These are phyloP conservation scores for Primulina huaijiensis DNA, from an alignment of 257 asterid species.

Conservation along the genomic window DNA sequence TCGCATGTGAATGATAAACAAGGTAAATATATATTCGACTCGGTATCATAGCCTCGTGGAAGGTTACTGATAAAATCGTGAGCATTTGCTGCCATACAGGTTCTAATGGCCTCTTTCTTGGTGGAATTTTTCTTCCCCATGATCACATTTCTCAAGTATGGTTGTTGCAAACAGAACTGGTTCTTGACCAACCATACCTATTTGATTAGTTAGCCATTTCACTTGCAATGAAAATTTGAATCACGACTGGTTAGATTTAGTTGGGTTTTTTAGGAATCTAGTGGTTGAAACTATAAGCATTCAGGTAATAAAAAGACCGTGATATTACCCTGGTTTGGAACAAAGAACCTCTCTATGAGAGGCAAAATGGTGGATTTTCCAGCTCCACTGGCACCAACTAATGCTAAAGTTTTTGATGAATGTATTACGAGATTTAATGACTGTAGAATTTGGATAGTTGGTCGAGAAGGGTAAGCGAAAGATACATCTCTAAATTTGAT, in stretches of 20 bases:
- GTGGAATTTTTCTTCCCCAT: conserved; percentile 75
- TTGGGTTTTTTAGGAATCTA: no score
- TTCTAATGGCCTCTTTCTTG: conserved; percentile 58
- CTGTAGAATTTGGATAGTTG: conserved; percentile 55
- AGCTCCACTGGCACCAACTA: conserved; percentile 79
- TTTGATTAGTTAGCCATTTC: conserved; percentile 79
- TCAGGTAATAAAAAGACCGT: no score
- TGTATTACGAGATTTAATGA: conserved; percentile 58
- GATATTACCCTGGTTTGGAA: conserved; percentile 57
- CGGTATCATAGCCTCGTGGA: conserved; percentile 75
- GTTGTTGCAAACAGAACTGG: conserved; percentile 72
- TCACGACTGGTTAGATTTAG: no score
- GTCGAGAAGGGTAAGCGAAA: conserved; percentile 79
- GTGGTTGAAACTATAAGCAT: no score
- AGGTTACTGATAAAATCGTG: conserved; percentile 59
- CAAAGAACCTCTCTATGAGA: no score
- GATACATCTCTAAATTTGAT: conserved; percentile 55
- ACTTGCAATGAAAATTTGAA: conserved; percentile 45
- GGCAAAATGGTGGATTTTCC: conserved; percentile 93
- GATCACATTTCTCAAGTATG: conserved; percentile 66
- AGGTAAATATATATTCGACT: conserved; percentile 20
- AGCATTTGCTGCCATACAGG: conserved; percentile 69
- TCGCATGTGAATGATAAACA: neutral
- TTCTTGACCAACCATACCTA: conserved; percentile 93
- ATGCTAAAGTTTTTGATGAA: conserved; percentile 60